Evolutionary conservation across 768 basidiomycete genomes (phyloP).

Genomic region (Russula sp.): DNA sequence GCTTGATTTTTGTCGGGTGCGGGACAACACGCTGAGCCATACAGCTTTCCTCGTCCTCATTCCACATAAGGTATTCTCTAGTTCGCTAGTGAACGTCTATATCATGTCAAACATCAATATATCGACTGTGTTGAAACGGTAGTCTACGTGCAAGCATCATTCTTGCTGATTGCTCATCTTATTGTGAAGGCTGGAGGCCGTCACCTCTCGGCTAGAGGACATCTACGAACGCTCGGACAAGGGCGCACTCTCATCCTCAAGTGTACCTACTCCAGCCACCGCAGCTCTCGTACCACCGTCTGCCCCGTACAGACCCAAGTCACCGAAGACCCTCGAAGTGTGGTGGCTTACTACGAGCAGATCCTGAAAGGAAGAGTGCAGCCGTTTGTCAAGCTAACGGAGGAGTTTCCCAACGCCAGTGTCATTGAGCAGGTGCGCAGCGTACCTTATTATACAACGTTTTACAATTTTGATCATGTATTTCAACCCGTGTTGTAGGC

Average conservation of each 20-base stretch:
- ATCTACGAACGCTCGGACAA: conserved; percentile 47
- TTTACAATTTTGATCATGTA: too few species aligned
- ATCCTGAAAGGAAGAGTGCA: conserved; percentile 73
- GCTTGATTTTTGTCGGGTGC: too few species aligned
- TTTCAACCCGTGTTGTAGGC: conserved; percentile 47
- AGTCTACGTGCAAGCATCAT: background rate
- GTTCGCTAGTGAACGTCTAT: background rate
- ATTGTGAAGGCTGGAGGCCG: conserved; percentile 74
- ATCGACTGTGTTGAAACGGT: conserved; percentile 30
- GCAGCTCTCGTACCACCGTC: conserved; percentile 39
- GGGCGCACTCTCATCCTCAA: conserved; percentile 32
- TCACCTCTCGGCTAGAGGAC: conserved; percentile 92
- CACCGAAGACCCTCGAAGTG: conserved; percentile 51
- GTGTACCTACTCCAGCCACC: conserved; percentile 38
- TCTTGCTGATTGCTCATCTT: conserved; percentile 4
- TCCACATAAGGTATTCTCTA: background rate
- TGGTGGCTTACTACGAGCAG: conserved; percentile 69
- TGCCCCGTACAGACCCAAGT: conserved; percentile 38
- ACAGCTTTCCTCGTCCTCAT: background rate
- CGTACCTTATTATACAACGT: background rate
- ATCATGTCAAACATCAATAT: conserved; percentile 30
- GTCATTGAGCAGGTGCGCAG: conserved; percentile 74
- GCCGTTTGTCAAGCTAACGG: conserved; percentile 70
- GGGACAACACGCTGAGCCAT: too few species aligned
- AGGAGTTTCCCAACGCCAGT: conserved; percentile 60